Evolutionary conservation across 768 basidiomycete genomes (phyloP).

Genomic region (Panaeolus papilionaceus): DNA sequence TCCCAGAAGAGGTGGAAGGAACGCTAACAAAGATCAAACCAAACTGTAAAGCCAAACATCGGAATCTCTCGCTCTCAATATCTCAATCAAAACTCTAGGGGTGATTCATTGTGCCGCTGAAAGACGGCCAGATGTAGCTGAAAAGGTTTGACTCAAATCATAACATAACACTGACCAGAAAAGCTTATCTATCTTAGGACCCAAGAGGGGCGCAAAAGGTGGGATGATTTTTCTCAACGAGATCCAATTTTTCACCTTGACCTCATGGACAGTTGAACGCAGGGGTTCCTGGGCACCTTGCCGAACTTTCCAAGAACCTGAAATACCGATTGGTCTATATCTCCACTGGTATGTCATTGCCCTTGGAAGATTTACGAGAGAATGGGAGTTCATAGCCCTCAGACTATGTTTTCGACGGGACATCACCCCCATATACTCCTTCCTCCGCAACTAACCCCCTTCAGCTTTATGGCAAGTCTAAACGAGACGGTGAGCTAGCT

Average conservation of each 20-base stretch:
- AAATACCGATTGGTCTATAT: conserved; percentile 86
- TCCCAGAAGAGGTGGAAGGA: conserved; percentile 56
- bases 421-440: conserved; percentile 88
- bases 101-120: conserved; percentile 97
- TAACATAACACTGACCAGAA: not conserved
- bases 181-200: conserved; percentile 48
- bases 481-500: conserved; percentile 87
- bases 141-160: conserved; percentile 61
- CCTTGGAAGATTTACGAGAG: not conserved
- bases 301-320: conserved; percentile 64
- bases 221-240: conserved; percentile 21
- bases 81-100: conserved; percentile 49
- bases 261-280: conserved; percentile 70
- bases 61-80: not conserved
- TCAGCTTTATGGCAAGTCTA: conserved; percentile 88
- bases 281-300: conserved; percentile 74
- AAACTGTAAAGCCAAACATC: conserved; percentile 54
- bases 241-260: not conserved
- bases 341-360: conserved; percentile 71
- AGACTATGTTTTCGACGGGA: conserved; percentile 98
- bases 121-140: conserved; percentile 90
- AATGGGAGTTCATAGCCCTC: conserved; percentile 14
- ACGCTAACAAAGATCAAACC: conserved; percentile 67
- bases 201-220: conserved; percentile 73
- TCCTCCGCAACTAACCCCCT: conserved; percentile 79